Base-by-base conservation (phyloP, 495 filamentous ascomycete species). In the Penicillium salamii region DNA sequence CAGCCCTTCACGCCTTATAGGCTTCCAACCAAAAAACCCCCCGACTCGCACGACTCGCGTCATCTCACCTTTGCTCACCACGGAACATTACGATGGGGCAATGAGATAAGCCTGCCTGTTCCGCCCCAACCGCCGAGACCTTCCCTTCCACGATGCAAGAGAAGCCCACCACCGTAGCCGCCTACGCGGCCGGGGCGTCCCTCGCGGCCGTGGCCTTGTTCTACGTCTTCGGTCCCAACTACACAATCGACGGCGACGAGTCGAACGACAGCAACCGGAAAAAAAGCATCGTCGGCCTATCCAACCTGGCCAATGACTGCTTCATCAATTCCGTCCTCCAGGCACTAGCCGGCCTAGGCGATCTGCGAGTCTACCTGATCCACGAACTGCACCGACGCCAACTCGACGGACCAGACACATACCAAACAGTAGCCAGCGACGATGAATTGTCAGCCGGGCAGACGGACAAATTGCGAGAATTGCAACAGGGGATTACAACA, bases 311-410 rank as follows among this genome's bases (percentile, higher is more conserved):
- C 49, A 97, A 97, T 73, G 95, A 99, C 68, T 99, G 93, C 75
- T 99, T 97, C 74, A 97, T 99, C 74, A 99, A 99, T 68, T 96
- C 91, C 18, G 87, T 95, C 18, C 79, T 97, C 28, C 93, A 99
- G 70, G 90, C 89, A 0, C 77, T 99, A 15, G 92, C 95, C n/a
- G 93, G 93, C 1, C 76, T 97, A n/a, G 87, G 85, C 3, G 90
- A 97, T 56, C 77, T 99, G 54, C 86, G 95, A 20, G 67, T 90
- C 28, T 97, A 96, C 61, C 72, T 97, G 46, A 97, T 96, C 55
- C 78, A 90, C 33, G 91, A 95, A 66, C 81, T 84, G 21, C 89
- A 95, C 65, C 81, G 91, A 50, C 83, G 91, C 48, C 79, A 80
- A 21, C 74, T 95, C 41, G 89, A 91, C 58, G 89, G 86, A 11